Base-by-base conservation (phyloP, 2,329 filamentous ascomycete species). In the Shiraia sp. region DNA sequence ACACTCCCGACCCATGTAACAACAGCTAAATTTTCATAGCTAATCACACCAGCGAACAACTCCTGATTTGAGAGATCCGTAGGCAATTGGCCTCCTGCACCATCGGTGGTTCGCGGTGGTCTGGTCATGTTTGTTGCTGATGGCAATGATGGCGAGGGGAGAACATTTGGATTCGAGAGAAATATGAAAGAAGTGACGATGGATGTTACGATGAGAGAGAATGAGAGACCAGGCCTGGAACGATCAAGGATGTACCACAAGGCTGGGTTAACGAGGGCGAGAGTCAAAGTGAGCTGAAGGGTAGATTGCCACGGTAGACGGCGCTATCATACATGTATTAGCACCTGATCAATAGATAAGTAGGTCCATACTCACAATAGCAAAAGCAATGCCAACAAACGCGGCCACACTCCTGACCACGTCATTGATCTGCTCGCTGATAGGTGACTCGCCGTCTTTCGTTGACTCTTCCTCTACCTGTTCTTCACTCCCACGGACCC, bases 201-300 rank as follows among this genome's bases (percentile, higher is more conserved):
- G 17, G 92, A 65, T 1, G 89, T 87, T 9, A 96, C 85, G 2
- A 81, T 73, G 10, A 85, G 78, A 0, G 89, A 90, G 40, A 96
- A 79, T 24, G 93, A 73, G 55, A 97, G 87, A 4, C 93, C 93
- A 0, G 90, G 81, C 54, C 83, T 85, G 32, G 90, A 93, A 36
- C 92, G 88, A 71, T 99, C 93, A 62, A 99, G 87, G 16, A 97
- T 78, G 71, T 95, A 99, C 93, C 93, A 99, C 13, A 99, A 75
- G 8, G 93, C 87, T 1, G 93, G 92, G 65, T 97, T 97, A 14
- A 87, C 89, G 45, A 97, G 82, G 15, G 90, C 88, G 34, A 99
- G 83, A 1, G 91, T 93, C 17, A 95, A 71, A 1, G 91, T 95
- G 14, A 95, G 84, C 70, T 99, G 93, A n/a, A 96, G 82, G 1